These are phyloP conservation scores for Coccomyxa subellipsoidea DNA, from an alignment of 163 green algal species.

Conservation along the genomic window DNA sequence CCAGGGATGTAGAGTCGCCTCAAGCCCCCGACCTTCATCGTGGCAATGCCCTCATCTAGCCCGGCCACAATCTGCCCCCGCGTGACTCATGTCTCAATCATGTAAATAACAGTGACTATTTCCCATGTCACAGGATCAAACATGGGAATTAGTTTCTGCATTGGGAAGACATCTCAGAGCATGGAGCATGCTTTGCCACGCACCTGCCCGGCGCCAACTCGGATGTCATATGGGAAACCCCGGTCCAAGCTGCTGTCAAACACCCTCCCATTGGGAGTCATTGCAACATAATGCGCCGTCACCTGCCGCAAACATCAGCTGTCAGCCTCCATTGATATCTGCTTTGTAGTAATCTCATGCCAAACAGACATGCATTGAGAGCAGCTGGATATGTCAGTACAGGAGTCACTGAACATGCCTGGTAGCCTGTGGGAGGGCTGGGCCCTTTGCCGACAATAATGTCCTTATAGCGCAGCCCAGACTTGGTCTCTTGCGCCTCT, in stretches of 20 bases:
- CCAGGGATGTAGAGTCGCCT: constrained; percentile 92
- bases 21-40: constrained; percentile 86
- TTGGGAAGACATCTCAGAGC: no score
- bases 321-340: not conserved
- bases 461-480: constrained; percentile 90
- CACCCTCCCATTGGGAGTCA: constrained; percentile 68
- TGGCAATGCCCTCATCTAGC: constrained; percentile 87
- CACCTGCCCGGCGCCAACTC: constrained; percentile 65
- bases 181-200: not conserved
- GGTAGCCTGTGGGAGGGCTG: constrained; percentile 75
- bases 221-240: constrained; percentile 86
- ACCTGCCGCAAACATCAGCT: constrained; percentile 41
- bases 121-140: no score
- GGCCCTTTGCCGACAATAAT: constrained; percentile 76
- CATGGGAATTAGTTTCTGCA: no score
- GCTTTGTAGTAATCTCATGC: no score
- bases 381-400: no score
- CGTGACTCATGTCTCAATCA: no score
- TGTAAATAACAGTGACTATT: no score
- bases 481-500: constrained; percentile 56
- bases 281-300: constrained; percentile 88
- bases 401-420: constrained; percentile 52
- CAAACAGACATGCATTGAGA: no score
- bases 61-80: constrained; percentile 67
- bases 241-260: constrained; percentile 89